Conservation (phyloP, 2,329 filamentous ascomycete species). For the Alternaria novae-zelandiae region DNA sequence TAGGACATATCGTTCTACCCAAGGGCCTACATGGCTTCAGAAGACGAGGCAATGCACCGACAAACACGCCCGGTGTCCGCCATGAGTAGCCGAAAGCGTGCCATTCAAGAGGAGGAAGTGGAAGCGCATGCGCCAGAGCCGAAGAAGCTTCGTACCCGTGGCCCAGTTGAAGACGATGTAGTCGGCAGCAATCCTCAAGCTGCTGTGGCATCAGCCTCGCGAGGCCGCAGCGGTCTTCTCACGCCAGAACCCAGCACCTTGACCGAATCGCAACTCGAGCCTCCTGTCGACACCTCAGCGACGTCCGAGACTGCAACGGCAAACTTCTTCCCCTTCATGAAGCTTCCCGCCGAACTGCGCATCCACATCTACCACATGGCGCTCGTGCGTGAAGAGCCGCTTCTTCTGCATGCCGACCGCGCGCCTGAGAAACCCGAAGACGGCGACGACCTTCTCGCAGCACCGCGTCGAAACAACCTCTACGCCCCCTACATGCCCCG, state of each 20-base stretch:
- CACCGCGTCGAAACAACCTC: not conserved
- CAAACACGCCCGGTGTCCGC: conserved; percentile 1
- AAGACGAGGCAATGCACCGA: conserved; percentile 7
- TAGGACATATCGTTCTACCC: not conserved
- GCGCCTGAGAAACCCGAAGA: conserved; percentile 16
- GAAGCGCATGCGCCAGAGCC: not conserved
- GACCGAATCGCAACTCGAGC: conserved; percentile 18
- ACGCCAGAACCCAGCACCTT: conserved; percentile 30
- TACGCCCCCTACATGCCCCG: not conserved
- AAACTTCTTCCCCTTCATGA: conserved; percentile 48
- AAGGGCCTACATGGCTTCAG: not conserved
- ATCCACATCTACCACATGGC: conserved; percentile 53
- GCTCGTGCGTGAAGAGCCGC: conserved; percentile 35
- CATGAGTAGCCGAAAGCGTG: conserved; percentile 10
- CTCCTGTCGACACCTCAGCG: not conserved
- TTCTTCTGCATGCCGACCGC: conserved; percentile 37
- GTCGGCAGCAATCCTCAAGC: not conserved
- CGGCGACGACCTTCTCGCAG: not conserved
- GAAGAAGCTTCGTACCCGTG: conserved; percentile 13
- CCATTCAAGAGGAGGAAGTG: conserved; percentile 1
- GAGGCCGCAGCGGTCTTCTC: conserved; percentile 17
- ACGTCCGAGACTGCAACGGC: not conserved
- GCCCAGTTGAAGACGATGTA: not conserved
- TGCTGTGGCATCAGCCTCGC: not conserved
- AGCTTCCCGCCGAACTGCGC: conserved; percentile 55